Conservation (phyloP, 1,139 yeast genomes). For the Magnusiomyces fungicola region DNA sequence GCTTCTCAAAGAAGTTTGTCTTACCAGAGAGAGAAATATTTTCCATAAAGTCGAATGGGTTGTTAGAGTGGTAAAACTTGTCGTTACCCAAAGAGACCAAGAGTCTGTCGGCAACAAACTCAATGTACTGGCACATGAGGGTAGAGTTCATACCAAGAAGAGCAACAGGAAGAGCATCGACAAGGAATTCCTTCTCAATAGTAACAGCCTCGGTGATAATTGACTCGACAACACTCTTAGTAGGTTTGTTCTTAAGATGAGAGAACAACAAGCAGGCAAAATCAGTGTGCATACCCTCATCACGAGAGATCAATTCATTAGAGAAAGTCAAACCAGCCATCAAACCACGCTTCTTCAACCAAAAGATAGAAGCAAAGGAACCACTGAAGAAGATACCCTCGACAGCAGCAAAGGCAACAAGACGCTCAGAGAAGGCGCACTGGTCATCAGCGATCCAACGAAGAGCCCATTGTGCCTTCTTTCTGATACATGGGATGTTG, state of each 20-base stretch:
- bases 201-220: conserved; percentile 92
- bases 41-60: conserved; percentile 99
- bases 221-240: conserved; percentile 64
- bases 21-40: conserved; percentile 95
- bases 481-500: conserved; percentile 85
- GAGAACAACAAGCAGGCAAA: conserved; percentile 93
- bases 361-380: conserved; percentile 94
- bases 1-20: conserved; percentile 97
- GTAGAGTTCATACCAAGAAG: conserved; percentile 88
- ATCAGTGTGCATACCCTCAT: conserved; percentile 97
- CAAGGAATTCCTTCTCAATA: conserved; percentile 89
- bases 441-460: conserved; percentile 88
- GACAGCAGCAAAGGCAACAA: conserved; percentile 97
- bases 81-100: conserved; percentile 83
- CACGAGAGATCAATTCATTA: conserved; percentile 94
- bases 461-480: conserved; percentile 97
- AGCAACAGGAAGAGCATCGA: conserved; percentile 87
- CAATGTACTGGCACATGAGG: conserved; percentile 95
- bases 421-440: conserved; percentile 88
- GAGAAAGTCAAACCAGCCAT: conserved; percentile 99
- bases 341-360: conserved; percentile 95
- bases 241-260: conserved; percentile 86
- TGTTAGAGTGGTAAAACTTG: conserved; percentile 77
- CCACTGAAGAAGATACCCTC: conserved; percentile 98
- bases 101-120: conserved; percentile 93